Base-by-base conservation (phyloP, 352 stramenopile genomes). In the Thalassiosira oceanica region DNA sequence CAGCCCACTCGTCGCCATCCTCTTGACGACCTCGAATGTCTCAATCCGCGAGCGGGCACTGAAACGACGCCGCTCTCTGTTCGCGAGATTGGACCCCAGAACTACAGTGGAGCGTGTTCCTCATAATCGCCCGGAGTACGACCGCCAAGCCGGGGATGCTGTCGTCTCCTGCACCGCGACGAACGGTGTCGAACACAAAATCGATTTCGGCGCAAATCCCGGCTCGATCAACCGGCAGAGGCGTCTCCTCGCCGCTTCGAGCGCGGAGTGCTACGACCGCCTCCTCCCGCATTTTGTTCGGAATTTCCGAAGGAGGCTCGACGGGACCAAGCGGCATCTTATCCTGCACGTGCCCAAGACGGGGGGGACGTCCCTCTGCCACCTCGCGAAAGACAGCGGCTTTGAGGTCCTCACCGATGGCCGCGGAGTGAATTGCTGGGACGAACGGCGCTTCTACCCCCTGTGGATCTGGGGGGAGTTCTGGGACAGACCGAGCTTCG, bases 291-390 rank as follows among this genome's bases (percentile, higher is more conserved):
- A 2, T 7, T 60, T 68, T 20, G 18, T 46, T 13, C 31, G 36
- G 20, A 24, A 61, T 26, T 48, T 48, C 6, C 0, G 18, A 27
- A n/a, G 33, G 24, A 44, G 57, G 1, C 27, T 68, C 0, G 5
- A 29, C 7, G 13, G 4, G 8, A 36, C 50, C 29, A 31, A 50
- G 1, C 20, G 21, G n/a, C 60, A 70, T 24, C 2, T 70, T 11
- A 36, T 37, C 15, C 37, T 70, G 3, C 60, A 70, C 13, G 55
- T 70, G 7, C 60, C 60, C 0, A 70, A 70, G 21, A 41, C 48
- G 21, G 60, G 60, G 0, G 60, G 60, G 2, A 46, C 60, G 8
- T 33, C 48, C 0, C 16, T 70, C 4, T 70, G 60, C 16, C 8
- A n/a, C 2, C 28, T 70, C 2, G 56, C 43, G 16, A 61, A 61